Percentiles rank a stretch among this genome's conserved stretches.
These are phyloP conservation scores for Jatropha curcas DNA, from an alignment of 345 rosid species.

Conservation along the genomic window DNA sequence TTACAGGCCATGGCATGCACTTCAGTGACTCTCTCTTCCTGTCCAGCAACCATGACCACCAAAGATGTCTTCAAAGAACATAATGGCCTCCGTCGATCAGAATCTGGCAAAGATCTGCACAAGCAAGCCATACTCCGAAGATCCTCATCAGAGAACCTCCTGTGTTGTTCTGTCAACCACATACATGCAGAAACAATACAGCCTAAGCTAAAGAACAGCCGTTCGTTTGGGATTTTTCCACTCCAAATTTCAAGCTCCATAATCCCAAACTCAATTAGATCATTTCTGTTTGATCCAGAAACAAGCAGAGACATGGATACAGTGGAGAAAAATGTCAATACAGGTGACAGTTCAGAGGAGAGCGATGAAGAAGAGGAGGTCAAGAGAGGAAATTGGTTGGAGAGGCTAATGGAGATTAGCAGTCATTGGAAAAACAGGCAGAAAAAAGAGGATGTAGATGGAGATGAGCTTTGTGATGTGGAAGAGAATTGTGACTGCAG, in stretches of 20 bases:
- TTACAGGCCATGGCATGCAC: conserved; percentile 51
- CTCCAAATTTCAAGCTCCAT: conserved; percentile 58
- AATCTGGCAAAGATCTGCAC: conserved; percentile 51
- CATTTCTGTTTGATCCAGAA: conserved; percentile 62
- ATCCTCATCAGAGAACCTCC: conserved; percentile 66
- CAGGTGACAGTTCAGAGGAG: conserved; percentile 23
- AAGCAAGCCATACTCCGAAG: conserved; percentile 45
- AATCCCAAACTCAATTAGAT: conserved; percentile 49
- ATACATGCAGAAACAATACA: conserved; percentile 42
- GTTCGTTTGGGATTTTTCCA: conserved; percentile 56
- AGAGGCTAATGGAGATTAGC: conserved; percentile 63
- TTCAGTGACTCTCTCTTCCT: conserved; percentile 45
- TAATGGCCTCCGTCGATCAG: conserved; percentile 54
- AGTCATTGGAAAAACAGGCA: conserved; percentile 52
- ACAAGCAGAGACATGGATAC: conserved; percentile 35
- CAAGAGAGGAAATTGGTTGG: conserved; percentile 73
- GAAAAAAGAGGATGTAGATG: conserved; percentile 25
- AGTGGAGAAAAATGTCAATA: conserved; percentile 28
- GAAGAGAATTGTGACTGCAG: conserved; percentile 34
- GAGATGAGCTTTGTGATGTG: conserved; percentile 20
- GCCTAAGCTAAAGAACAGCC: conserved; percentile 57
- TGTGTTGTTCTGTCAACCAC: conserved; percentile 44
- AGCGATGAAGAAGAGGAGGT: conserved; percentile 29
- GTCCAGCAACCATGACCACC: conserved; percentile 33
- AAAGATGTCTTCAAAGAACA: conserved; percentile 46